Conservation (phyloP, 352 stramenopile genomes). For the Phytopythium boreale region DNA sequence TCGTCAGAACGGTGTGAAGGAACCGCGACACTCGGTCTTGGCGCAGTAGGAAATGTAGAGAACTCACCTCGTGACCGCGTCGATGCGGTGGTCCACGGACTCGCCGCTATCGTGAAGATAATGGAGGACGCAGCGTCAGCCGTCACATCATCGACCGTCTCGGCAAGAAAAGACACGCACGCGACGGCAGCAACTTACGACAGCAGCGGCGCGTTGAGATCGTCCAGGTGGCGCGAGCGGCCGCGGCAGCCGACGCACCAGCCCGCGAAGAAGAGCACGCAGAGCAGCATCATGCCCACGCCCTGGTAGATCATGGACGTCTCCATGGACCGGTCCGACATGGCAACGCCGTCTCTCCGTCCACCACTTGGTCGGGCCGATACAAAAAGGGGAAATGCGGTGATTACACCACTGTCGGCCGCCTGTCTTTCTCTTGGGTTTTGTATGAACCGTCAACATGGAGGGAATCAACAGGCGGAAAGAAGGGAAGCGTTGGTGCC, state of each 20-base stretch:
- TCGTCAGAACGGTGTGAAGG: neutral
- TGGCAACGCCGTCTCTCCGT: neutral
- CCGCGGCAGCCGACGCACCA: conserved; percentile 48
- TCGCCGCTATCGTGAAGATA: conserved; percentile 20
- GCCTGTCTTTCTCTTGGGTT: neutral
- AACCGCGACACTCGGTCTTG: neutral
- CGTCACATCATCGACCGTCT: neutral
- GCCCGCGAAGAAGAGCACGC: conserved; percentile 47
- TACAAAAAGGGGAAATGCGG: neutral
- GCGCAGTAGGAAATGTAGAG: neutral
- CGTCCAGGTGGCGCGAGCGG: conserved; percentile 27
- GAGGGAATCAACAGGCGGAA: neutral
- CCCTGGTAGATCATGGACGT: conserved; percentile 57
- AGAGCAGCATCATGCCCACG: conserved; percentile 49
- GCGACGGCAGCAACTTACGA: conserved; percentile 14
- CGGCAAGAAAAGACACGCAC: neutral
- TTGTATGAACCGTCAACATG: neutral
- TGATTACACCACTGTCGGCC: neutral
- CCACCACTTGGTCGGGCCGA: neutral
- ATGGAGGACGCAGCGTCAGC: neutral
- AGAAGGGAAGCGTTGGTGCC: neutral
- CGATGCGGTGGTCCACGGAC: conserved; percentile 57
- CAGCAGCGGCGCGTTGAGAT: conserved; percentile 53
- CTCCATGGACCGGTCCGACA: conserved; percentile 22
- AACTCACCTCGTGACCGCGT: conserved; percentile 40